phyloP scores from a whole-genome alignment of 2,329 filamentous ascomycete genomes.

The Bipolaris cookei region DNA sequence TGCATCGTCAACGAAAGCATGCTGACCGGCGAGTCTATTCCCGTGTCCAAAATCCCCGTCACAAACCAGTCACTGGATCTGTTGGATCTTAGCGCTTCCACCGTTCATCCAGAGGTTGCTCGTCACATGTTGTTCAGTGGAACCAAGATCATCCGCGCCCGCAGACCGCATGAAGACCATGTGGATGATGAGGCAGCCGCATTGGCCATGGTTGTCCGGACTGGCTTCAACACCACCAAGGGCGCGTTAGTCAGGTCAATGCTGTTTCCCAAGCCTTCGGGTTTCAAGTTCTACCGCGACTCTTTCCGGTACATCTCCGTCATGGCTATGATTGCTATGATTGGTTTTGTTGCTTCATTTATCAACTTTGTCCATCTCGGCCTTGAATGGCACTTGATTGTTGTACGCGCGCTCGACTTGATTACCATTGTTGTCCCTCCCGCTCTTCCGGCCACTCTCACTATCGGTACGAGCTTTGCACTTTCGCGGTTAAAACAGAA shows the following conservation, averaged over 20 bases:
- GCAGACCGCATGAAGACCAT: slow-evolving; percentile 83
- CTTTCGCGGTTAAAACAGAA: slow-evolving; percentile 83
- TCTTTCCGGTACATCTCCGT: slow-evolving; percentile 98
- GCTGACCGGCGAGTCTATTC: slow-evolving; percentile 96
- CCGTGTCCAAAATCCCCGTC: slow-evolving; percentile 88
- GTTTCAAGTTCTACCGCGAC: slow-evolving; percentile 98
- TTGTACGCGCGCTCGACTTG: slow-evolving; percentile 88
- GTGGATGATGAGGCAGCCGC: slow-evolving; percentile 90
- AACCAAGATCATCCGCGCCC: slow-evolving; percentile 90
- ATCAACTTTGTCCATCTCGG: slow-evolving; percentile 89
- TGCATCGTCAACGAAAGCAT: slow-evolving; percentile 99
- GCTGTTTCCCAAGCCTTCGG: slow-evolving; percentile 97
- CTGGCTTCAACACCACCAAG: slow-evolving; percentile 97
- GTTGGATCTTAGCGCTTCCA: slow-evolving; percentile 79
- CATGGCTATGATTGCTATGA: slow-evolving; percentile 83
- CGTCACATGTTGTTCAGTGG: slow-evolving; percentile 93
- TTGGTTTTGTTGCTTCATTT: slow-evolving; percentile 90
- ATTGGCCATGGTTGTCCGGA: slow-evolving; percentile 88
- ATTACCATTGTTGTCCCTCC: slow-evolving; percentile 98
- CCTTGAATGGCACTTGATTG: slow-evolving; percentile 86
- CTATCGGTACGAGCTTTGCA: slow-evolving; percentile 96
- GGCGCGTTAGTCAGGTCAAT: slow-evolving; percentile 94
- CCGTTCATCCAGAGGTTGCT: slow-evolving; percentile 81
- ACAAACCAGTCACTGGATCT: slow-evolving; percentile 77
- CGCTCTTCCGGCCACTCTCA: slow-evolving; percentile 90